Evolutionary conservation across 331 rosid genomes (phyloP).

Genomic region (Acacia pycnantha): DNA sequence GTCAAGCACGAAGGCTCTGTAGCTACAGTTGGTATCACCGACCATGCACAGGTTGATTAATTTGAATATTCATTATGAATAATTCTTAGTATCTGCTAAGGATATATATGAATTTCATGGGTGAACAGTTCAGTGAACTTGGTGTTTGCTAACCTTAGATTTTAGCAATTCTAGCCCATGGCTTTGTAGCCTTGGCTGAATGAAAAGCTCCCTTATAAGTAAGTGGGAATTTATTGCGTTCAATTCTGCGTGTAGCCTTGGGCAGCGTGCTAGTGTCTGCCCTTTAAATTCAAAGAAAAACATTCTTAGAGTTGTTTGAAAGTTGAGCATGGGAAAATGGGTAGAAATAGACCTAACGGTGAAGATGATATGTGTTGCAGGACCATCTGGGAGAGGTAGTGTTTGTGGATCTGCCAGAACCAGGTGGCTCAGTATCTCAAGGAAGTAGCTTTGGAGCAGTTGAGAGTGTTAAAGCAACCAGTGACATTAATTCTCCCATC

Average conservation of each 20-base stretch:
- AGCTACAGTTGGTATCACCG: constrained; percentile 82
- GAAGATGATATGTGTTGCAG: constrained; percentile 36
- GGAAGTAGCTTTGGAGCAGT: constrained; percentile 79
- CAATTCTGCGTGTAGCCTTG: too few species aligned
- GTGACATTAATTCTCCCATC: constrained; percentile 91
- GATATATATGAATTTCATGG: background rate
- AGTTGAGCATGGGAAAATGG: background rate
- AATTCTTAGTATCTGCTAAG: background rate
- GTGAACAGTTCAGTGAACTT: background rate
- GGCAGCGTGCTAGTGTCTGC: too few species aligned
- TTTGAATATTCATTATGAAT: background rate
- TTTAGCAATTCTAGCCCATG: background rate
- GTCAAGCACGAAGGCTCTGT: constrained; percentile 92
- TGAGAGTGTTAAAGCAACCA: constrained; percentile 97
- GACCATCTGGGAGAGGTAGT: constrained; percentile 97
- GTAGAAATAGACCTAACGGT: background rate
- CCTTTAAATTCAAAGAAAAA: too few species aligned
- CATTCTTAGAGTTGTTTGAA: background rate
- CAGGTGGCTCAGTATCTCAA: constrained; percentile 52
- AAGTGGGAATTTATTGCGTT: too few species aligned
- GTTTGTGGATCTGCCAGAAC: constrained; percentile 89
- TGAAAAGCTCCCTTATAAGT: background rate
- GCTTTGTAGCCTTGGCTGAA: background rate
- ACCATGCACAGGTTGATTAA: constrained; percentile 62
- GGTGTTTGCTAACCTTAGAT: background rate